Percentiles rank a stretch among this genome's conserved stretches.
Evolutionary conservation across 805 yeast species (phyloP).

Genomic region (Wickerhamiella dianesei): DNA sequence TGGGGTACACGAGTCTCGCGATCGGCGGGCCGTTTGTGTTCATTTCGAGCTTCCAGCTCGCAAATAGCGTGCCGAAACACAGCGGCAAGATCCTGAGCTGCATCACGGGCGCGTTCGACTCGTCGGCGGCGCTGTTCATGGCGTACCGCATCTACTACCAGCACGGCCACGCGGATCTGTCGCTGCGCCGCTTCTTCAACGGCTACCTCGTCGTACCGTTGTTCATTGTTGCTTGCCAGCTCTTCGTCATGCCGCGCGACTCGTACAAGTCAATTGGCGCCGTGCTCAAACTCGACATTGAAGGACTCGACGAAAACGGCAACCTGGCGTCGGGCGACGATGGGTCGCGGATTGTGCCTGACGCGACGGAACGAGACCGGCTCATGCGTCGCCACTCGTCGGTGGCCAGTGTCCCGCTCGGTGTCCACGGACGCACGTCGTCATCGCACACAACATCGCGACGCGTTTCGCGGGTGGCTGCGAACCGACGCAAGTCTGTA

Average conservation of each 20-base stretch:
- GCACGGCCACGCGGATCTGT: slow-evolving; percentile 24
- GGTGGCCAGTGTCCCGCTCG: neutral
- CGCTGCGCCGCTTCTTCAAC: slow-evolving; percentile 49
- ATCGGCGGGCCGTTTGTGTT: slow-evolving; percentile 91
- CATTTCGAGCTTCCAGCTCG: slow-evolving; percentile 78
- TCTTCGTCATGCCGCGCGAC: slow-evolving; percentile 64
- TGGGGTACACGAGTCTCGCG: slow-evolving; percentile 66
- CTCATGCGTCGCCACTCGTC: slow-evolving; percentile 7
- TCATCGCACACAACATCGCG: neutral
- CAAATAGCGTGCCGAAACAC: slow-evolving; percentile 70
- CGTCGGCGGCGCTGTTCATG: slow-evolving; percentile 79
- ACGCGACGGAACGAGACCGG: slow-evolving; percentile 4
- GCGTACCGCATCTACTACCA: slow-evolving; percentile 56
- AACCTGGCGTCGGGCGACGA: slow-evolving; percentile 15
- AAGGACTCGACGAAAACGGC: slow-evolving; percentile 62
- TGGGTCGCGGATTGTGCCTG: neutral
- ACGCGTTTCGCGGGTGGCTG: slow-evolving; percentile 6
- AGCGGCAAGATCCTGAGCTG: slow-evolving; percentile 74
- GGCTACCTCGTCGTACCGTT: slow-evolving; percentile 60
- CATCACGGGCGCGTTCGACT: slow-evolving; percentile 86
- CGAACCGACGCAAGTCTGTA: slow-evolving; percentile 8
- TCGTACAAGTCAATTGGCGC: slow-evolving; percentile 44
- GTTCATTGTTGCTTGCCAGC: slow-evolving; percentile 61
- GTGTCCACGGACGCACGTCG: neutral
- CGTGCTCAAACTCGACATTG: slow-evolving; percentile 35